Conservation (phyloP, 1,139 yeast genomes). For the Tardiomyces blankii region DNA sequence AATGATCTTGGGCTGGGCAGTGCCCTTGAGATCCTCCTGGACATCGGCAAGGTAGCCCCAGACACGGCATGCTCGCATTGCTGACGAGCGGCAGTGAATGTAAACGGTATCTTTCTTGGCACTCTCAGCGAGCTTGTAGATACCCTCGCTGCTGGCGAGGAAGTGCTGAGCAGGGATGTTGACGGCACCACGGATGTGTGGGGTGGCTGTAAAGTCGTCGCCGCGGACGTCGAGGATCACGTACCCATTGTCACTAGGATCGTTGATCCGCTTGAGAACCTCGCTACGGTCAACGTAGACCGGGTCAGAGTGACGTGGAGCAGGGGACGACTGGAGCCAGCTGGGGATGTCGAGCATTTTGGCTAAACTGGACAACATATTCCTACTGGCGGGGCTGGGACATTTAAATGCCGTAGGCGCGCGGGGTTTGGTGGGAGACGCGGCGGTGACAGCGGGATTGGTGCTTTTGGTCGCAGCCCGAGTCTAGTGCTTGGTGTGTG, state of each 20-base stretch:
- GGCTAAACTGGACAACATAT: neutral
- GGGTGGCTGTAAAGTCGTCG: neutral
- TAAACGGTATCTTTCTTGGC: neutral
- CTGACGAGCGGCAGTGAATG: conserved; percentile 8
- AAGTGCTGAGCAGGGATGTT: neutral
- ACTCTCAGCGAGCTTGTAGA: neutral
- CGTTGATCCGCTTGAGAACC: too few relatives aligned
- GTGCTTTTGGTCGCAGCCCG: too few relatives aligned
- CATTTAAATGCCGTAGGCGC: neutral
- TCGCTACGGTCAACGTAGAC: too few relatives aligned
- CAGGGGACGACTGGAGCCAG: too few relatives aligned
- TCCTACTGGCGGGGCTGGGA: neutral
- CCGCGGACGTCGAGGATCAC: neutral
- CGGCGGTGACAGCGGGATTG: neutral
- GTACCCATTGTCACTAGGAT: neutral
- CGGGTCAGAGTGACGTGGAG: too few relatives aligned
- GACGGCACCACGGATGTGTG: neutral
- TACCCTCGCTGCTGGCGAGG: neutral
- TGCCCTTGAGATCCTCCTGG: conserved; percentile 7
- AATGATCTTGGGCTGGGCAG: conserved; percentile 11
- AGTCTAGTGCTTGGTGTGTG: too few relatives aligned
- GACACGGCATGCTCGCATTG: conserved; percentile 15
- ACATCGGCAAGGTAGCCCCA: conserved; percentile 17
- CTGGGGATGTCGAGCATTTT: neutral
- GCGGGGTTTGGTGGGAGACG: neutral